Conservation (phyloP, 352 stramenopile species). For the Globisporangium nodosum region DNA sequence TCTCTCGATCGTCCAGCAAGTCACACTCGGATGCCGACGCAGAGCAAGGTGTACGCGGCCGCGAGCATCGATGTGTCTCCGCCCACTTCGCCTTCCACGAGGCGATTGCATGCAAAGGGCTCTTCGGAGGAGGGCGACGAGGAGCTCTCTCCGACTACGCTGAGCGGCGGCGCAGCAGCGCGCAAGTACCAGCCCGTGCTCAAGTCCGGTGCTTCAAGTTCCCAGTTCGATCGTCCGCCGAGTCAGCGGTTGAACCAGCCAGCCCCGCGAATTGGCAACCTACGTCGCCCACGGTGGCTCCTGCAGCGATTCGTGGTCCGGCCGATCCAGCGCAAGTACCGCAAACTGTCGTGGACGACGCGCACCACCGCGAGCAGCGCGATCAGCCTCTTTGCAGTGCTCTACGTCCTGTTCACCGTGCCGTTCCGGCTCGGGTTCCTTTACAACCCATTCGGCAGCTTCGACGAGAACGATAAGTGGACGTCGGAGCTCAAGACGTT, state of each 20-base stretch:
- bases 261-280: neutral
- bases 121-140: neutral
- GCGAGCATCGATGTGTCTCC: neutral
- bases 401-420: conserved; percentile 54
- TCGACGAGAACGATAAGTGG: conserved; percentile 20
- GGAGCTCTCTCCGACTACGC: neutral
- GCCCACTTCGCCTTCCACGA: neutral
- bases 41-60: conserved; percentile 11
- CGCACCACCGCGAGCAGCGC: conserved; percentile 26
- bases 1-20: no score
- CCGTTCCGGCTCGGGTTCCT: conserved; percentile 66
- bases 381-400: conserved; percentile 19
- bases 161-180: neutral
- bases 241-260: neutral
- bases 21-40: conserved; percentile 3
- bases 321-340: conserved; percentile 26
- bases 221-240: neutral
- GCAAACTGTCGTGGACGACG: conserved; percentile 35
- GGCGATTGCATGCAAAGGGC: neutral
- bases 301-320: conserved; percentile 17
- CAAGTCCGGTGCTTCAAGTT: neutral
- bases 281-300: conserved; percentile 4
- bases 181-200: neutral
- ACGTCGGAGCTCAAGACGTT: conserved; percentile 38
- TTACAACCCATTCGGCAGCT: conserved; percentile 40